A percentile compares a stretch with the other conserved stretches of the same genome.
phyloP scores from a whole-genome alignment of 1,284 basidiomycete species.

The Porodaedalea pini region DNA sequence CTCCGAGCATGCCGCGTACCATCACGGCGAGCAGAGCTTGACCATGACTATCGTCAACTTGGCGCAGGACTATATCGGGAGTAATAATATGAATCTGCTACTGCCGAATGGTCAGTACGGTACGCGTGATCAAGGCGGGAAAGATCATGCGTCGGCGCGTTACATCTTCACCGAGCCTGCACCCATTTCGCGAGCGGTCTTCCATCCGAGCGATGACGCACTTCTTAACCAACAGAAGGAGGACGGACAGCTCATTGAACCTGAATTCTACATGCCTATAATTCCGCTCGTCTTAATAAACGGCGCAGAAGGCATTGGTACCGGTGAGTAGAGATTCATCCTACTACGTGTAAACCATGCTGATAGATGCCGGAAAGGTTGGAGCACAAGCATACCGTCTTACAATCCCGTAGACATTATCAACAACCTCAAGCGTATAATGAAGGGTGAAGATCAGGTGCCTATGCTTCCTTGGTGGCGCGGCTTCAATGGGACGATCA shows the following conservation, averaged over 20 bases:
- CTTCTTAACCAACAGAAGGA: slow-evolving; percentile 85
- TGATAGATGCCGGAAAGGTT: slow-evolving; percentile 51
- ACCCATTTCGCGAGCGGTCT: slow-evolving; percentile 75
- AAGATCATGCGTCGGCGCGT: slow-evolving; percentile 94
- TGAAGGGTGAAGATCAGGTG: slow-evolving; percentile 82
- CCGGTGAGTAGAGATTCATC: slow-evolving; percentile 50
- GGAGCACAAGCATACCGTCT: slow-evolving; percentile 92
- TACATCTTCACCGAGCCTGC: slow-evolving; percentile 92
- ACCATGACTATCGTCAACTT: slow-evolving; percentile 89
- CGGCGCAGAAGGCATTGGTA: slow-evolving; percentile 97
- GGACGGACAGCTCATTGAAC: slow-evolving; percentile 87
- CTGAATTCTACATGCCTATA: slow-evolving; percentile 92
- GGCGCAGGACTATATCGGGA: slow-evolving; percentile 93
- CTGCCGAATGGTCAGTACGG: slow-evolving; percentile 95
- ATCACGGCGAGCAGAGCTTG: slow-evolving; percentile 92
- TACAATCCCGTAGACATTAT: slow-evolving; percentile 94
- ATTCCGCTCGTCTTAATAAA: slow-evolving; percentile 91
- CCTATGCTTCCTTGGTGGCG: slow-evolving; percentile 97
- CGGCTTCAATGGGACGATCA: slow-evolving; percentile 90
- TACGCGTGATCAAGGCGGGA: slow-evolving; percentile 87
- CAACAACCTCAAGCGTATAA: slow-evolving; percentile 81
- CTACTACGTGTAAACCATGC: neutral
- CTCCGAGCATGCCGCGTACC: slow-evolving; percentile 91
- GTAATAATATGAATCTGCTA: slow-evolving; percentile 94
- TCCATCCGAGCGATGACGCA: slow-evolving; percentile 83